Evolutionary conservation across 2,329 filamentous ascomycete species (phyloP).

Genomic region (Pseudocercospora pini-densiflorae): DNA sequence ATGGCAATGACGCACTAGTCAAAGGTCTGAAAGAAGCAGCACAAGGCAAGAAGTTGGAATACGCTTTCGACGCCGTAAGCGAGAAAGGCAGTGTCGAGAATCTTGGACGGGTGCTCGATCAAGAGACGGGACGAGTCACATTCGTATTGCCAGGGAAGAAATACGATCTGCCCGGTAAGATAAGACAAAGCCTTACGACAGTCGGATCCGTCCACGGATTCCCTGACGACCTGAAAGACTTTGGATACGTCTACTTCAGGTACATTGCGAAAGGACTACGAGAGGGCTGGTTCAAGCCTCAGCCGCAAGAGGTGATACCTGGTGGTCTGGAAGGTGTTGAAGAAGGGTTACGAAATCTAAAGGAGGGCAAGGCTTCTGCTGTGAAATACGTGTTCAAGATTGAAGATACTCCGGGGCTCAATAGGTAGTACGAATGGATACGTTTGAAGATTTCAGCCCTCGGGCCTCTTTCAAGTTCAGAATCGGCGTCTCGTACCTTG

Average conservation of each 20-base stretch:
- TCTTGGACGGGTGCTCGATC: constrained; percentile 45
- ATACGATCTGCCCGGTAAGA: constrained; percentile 46
- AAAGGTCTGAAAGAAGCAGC: constrained; percentile 37
- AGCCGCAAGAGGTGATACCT: constrained; percentile 54
- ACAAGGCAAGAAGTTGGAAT: constrained; percentile 29
- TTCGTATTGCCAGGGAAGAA: constrained; percentile 44
- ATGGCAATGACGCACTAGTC: constrained; percentile 38
- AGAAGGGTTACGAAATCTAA: constrained; percentile 59
- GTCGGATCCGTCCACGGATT: constrained; percentile 38
- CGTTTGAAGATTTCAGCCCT: neutral
- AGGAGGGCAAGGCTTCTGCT: constrained; percentile 64
- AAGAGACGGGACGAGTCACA: constrained; percentile 38
- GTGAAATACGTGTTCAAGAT: constrained; percentile 68
- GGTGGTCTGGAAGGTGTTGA: constrained; percentile 62
- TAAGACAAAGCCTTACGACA: constrained; percentile 46
- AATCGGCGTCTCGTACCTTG: neutral
- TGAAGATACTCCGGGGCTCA: constrained; percentile 48
- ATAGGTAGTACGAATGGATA: neutral
- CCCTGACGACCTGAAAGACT: constrained; percentile 38
- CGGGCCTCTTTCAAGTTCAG: neutral
- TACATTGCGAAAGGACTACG: constrained; percentile 40
- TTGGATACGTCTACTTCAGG: constrained; percentile 41
- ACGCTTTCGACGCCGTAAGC: constrained; percentile 41
- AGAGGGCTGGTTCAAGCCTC: constrained; percentile 44
- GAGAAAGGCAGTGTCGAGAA: constrained; percentile 43